Percentiles rank a stretch among this genome's conserved stretches.
These are phyloP conservation scores for Cordyceps fumosorosea DNA, from an alignment of 2,329 filamentous ascomycete species.

Conservation along the genomic window DNA sequence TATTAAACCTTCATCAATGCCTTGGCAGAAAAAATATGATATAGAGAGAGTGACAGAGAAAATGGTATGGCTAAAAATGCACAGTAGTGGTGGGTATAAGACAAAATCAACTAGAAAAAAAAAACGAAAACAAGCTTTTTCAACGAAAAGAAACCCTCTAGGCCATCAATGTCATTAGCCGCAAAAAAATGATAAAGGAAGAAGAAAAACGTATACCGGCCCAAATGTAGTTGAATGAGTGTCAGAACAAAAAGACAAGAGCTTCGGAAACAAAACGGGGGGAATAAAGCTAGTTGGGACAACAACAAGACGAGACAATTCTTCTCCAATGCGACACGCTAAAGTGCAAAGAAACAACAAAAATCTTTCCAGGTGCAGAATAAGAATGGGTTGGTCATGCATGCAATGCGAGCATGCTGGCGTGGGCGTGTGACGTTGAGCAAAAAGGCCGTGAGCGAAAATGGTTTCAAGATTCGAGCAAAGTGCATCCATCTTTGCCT, in stretches of 20 bases:
- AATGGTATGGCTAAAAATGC: background rate
- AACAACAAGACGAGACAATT: background rate
- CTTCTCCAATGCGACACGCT: slow-evolving; percentile 4
- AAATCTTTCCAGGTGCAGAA: background rate
- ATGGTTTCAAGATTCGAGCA: background rate
- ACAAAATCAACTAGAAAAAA: background rate
- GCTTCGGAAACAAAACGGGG: background rate
- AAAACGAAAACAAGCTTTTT: background rate
- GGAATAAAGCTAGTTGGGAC: background rate
- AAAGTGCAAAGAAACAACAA: slow-evolving; percentile 3
- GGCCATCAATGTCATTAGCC: slow-evolving; percentile 10
- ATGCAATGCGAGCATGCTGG: background rate
- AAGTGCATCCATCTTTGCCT: background rate
- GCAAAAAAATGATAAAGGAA: background rate
- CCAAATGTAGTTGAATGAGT: slow-evolving; percentile 8
- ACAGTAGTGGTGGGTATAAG: slow-evolving; percentile 9
- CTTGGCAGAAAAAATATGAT: background rate
- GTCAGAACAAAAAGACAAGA: background rate
- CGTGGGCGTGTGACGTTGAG: background rate
- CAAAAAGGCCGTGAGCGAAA: background rate
- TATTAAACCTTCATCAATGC: background rate
- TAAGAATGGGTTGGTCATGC: slow-evolving; percentile 1
- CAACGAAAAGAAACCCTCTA: background rate
- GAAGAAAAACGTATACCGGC: background rate
- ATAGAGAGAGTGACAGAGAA: background rate